These are phyloP conservation scores for Leccinum fuscescens DNA, from an alignment of 1,284 basidiomycete species.

Conservation along the genomic window DNA sequence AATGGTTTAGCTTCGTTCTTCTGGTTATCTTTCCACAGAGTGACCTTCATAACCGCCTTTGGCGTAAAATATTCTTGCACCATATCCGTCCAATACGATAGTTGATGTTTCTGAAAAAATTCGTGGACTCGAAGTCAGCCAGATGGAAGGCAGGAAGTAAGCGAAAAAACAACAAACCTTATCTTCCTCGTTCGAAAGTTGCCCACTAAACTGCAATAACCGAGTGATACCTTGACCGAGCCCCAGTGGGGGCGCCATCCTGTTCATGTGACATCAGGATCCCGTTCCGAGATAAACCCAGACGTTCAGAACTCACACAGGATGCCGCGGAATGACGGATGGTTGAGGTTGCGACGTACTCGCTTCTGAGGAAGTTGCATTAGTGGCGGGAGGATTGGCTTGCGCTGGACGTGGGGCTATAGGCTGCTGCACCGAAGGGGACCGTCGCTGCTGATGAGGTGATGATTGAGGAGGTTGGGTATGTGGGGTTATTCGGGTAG, in stretches of 20 bases:
- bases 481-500: conserved; percentile 34
- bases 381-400: conserved; percentile 21
- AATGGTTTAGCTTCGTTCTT: conserved; percentile 75
- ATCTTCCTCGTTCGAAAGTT: conserved; percentile 51
- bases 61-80: conserved; percentile 66
- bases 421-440: conserved; percentile 36
- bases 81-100: conserved; percentile 62
- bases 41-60: conserved; percentile 67
- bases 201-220: conserved; percentile 64
- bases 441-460: conserved; percentile 35
- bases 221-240: conserved; percentile 59
- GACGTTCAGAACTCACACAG: conserved; percentile 30
- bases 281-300: conserved; percentile 1
- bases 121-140: conserved; percentile 7
- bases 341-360: conserved; percentile 29
- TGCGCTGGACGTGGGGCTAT: conserved; percentile 40
- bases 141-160: not conserved
- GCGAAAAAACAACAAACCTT: conserved; percentile 37
- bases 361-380: conserved; percentile 26
- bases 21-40: conserved; percentile 78
- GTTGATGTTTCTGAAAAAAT: conserved; percentile 49
- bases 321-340: conserved; percentile 19
- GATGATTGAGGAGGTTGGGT: conserved; percentile 33
- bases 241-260: conserved; percentile 38
- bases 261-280: conserved; percentile 20